Evolutionary conservation across 108 stramenopile genomes (phyloP), one percentile per base, ranked within the genome.

Genomic region (Cyclostephanos invisitatus): DNA sequence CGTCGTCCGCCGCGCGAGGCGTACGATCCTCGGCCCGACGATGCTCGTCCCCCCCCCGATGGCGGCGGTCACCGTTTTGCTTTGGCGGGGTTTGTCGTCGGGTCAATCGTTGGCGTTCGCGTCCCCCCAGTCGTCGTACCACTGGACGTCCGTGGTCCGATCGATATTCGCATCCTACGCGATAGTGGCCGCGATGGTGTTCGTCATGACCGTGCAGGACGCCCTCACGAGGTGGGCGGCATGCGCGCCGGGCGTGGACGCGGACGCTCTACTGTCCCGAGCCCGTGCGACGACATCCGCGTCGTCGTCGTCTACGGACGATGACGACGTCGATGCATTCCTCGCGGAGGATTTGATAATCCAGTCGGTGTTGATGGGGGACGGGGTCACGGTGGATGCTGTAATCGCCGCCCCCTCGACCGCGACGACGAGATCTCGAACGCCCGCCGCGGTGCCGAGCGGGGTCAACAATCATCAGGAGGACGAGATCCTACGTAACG

Each of bases 361-460:
- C 24, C 77, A 77, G 50, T 77, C 70, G 1, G 47, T 77, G 20
- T 70, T 77, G 5, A 66, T 70, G 64, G 77, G 77, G 25, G 70
- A 77, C 53, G 77, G 69, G 18, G 32, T 28, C 14, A 77, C 77
- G 36, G 77, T 69, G 6, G 27, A 70, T 20, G 40, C 60, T 28
- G 77, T 77, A 2, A 47, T 67, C 48, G 50, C 53, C 35, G 20
- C 56, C 7, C 47, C 20, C 17, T 54, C 32, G 11, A 44, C 10
- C 2, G 44, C 3, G 29, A 60, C 25, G 61, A 36, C 11, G 21
- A n/a, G n/a, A n/a, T 38, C 55, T 20, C 70, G 2, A 56, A 51
- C 46, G 0, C 9, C 35, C 32, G 22, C 66, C 4, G 20, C 11
- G 49, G 0, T 17, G n/a, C 25, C 22, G 24, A 21, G 40, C 10